Base-by-base conservation (phyloP, 805 yeast genomes). In the Saccharomycodes ludwigii region DNA sequence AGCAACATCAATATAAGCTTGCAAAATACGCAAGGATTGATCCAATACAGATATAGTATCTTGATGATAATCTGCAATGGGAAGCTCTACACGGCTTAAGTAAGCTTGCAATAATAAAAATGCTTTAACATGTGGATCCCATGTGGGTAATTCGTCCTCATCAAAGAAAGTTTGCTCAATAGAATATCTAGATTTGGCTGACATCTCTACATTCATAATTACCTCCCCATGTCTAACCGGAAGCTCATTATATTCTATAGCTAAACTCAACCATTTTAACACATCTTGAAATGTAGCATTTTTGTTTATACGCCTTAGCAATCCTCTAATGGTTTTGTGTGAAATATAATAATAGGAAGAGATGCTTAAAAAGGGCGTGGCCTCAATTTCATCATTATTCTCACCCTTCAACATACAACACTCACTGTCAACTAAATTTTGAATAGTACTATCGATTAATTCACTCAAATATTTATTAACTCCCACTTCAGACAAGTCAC, bases 191-290 rank as follows among this genome's bases (percentile, higher is more conserved):
- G 81, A 71, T 30, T 71, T 71, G 38, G 73, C 73, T 2, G 94
- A 80, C 66, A 86, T 64, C 48, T 84, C 95, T 57, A 71, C 72
- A 56, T 85, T 85, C 57, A 82, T 73, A 34, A 84, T 61, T 44
- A 83, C 94, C 56, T 85, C 95, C 17, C 94, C 94, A 50, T 86
- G 95, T 39, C 95, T 66, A 1, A 91, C 82, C 2, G 95, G 88
- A 15, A 86, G 59, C 44, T 83, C 94, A 49, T 84, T 84, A 47
- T 80, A 85, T 52, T 85, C 96, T 1, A 73, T 59, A 0, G 88
- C 81, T 35, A 63, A 56, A 30, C 73, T 59, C 20, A 58, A 39
- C 51, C 68, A 56, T 29, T 52, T 54, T 36, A 70, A 52, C 35
- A 71, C 65, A 16, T 66, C 67, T 37, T 65, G 50, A 39, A 70